A percentile compares a stretch with the other conserved stretches of the same genome.
Evolutionary conservation across 2,329 filamentous ascomycete species (phyloP).

Genomic region (Anthostomella pinea): DNA sequence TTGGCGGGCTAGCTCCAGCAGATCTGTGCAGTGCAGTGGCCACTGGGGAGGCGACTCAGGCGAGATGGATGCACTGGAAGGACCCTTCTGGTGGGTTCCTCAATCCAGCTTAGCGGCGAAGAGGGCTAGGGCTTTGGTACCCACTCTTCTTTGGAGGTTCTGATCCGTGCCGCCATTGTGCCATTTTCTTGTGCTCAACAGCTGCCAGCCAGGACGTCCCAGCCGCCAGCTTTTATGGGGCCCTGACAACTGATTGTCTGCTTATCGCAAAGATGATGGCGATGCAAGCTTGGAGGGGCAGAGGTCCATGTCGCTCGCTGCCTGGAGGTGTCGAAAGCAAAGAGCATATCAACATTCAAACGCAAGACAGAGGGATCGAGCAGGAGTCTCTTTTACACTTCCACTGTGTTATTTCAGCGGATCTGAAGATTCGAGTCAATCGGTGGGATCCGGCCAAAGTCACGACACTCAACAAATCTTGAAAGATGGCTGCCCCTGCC

Average conservation of each 20-base stretch:
- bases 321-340: too few relatives aligned
- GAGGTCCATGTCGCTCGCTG: too few relatives aligned
- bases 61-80: constrained; percentile 18
- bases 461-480: constrained; percentile 4
- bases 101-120: constrained; percentile 23
- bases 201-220: neutral
- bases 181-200: too few relatives aligned
- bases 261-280: too few relatives aligned
- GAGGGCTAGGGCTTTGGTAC: constrained; percentile 32
- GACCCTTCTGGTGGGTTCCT: constrained; percentile 17
- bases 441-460: neutral
- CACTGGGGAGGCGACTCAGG: constrained; percentile 19
- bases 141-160: constrained; percentile 7
- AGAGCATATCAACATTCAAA: too few relatives aligned
- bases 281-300: too few relatives aligned
- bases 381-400: neutral
- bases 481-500: constrained; percentile 56
- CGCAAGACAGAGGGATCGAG: too few relatives aligned
- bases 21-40: constrained; percentile 8
- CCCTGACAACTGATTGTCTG: too few relatives aligned
- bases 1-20: constrained; percentile 16
- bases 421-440: too few relatives aligned
- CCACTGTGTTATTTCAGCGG: neutral
- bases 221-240: constrained; percentile 1
- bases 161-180: constrained; percentile 12